phyloP scores from a whole-genome alignment of 1,139 yeast species.

The Scheffersomyces parashehatae region DNA sequence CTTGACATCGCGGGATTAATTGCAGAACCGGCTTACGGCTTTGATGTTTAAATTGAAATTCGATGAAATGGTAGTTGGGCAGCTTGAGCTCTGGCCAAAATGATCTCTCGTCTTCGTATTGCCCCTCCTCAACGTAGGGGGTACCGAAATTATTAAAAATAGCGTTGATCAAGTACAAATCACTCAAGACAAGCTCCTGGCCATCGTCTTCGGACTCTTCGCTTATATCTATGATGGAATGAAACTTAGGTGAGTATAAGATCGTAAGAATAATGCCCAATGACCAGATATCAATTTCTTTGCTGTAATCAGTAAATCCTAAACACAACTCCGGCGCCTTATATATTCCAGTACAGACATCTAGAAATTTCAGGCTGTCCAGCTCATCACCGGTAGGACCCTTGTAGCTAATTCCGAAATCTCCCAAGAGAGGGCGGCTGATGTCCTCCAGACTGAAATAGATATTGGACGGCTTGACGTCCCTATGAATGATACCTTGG shows the following conservation, averaged over 20 bases:
- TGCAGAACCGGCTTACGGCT: slow-evolving; percentile 14
- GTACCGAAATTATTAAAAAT: slow-evolving; percentile 70
- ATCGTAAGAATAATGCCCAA: slow-evolving; percentile 68
- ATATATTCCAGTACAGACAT: slow-evolving; percentile 75
- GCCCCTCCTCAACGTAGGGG: slow-evolving; percentile 34
- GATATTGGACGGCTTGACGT: slow-evolving; percentile 80
- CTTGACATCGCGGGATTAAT: slow-evolving; percentile 30
- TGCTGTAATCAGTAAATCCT: slow-evolving; percentile 62
- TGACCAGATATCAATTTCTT: slow-evolving; percentile 79
- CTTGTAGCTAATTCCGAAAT: slow-evolving; percentile 74
- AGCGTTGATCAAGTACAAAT: slow-evolving; percentile 62
- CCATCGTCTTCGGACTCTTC: slow-evolving; percentile 22
- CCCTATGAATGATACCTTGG: slow-evolving; percentile 79
- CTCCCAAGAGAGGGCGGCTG: slow-evolving; percentile 56
- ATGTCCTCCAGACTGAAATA: slow-evolving; percentile 41
- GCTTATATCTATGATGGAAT: slow-evolving; percentile 34
- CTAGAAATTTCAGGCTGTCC: slow-evolving; percentile 52
- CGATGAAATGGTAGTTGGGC: slow-evolving; percentile 32
- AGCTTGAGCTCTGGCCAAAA: slow-evolving; percentile 41
- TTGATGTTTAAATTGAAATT: slow-evolving; percentile 24
- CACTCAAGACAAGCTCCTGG: slow-evolving; percentile 48
- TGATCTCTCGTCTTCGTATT: slow-evolving; percentile 17
- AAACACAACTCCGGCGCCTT: slow-evolving; percentile 85
- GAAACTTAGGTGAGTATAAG: slow-evolving; percentile 50
- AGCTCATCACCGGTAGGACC: slow-evolving; percentile 45